phyloP scores from a whole-genome alignment of 176 grass and related monocot species.

The Musa troglodytarum region DNA sequence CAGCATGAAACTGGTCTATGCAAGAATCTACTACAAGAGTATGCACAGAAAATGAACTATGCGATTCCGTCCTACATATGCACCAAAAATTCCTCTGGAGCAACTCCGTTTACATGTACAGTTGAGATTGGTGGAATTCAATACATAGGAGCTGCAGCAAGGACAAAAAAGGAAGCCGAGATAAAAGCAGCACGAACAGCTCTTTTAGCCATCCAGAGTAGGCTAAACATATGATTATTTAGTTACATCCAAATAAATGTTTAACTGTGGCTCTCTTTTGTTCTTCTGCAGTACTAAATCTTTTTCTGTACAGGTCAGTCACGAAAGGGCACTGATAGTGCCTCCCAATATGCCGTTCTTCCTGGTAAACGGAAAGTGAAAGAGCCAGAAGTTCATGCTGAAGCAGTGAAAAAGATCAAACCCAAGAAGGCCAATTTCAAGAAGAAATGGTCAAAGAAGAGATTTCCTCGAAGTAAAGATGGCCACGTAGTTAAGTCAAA shows the following conservation, averaged over 20 bases:
- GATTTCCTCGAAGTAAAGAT: constrained; percentile 30
- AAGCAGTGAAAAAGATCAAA: constrained; percentile 50
- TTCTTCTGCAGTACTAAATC: constrained; percentile 3
- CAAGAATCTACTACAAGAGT: constrained; percentile 97
- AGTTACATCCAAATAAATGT: not conserved
- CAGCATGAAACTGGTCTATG: constrained; percentile 81
- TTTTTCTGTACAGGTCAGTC: constrained; percentile 45
- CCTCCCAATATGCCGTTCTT: constrained; percentile 53
- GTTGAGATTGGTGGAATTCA: constrained; percentile 88
- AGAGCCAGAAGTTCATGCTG: constrained; percentile 36
- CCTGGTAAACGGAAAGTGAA: constrained; percentile 49
- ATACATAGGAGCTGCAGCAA: constrained; percentile 79
- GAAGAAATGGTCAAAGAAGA: constrained; percentile 68
- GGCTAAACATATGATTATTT: not conserved
- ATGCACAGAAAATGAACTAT: constrained; percentile 97
- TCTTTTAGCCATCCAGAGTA: constrained; percentile 90
- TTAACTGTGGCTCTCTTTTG: not conserved
- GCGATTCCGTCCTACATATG: constrained; percentile 81
- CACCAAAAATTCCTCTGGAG: constrained; percentile 41
- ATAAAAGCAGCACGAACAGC: constrained; percentile 88
- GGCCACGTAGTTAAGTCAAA: constrained; percentile 20
- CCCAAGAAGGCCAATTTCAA: constrained; percentile 48
- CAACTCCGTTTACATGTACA: constrained; percentile 55
- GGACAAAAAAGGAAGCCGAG: constrained; percentile 82
- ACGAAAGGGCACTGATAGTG: constrained; percentile 34